Conservation (phyloP, 2,329 filamentous ascomycete genomes). For the Boeremia lycopersici region DNA sequence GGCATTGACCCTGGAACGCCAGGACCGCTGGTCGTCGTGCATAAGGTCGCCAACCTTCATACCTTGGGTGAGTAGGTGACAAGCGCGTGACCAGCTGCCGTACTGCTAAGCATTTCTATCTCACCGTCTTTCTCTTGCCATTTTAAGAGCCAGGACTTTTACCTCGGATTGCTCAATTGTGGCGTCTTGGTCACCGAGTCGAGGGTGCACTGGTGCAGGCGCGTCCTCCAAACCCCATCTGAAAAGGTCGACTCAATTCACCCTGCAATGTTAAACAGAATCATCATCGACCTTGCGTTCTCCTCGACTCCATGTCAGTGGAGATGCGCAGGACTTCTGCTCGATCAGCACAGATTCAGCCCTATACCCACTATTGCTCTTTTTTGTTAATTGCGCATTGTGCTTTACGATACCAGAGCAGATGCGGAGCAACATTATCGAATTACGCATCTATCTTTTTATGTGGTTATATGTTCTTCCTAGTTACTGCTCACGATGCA, state of each 20-base stretch:
- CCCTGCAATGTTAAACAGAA: too few relatives aligned
- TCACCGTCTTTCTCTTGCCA: conserved; percentile 1
- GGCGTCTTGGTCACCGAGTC: background rate
- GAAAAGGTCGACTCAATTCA: too few relatives aligned
- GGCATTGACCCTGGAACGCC: conserved; percentile 4
- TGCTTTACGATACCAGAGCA: background rate
- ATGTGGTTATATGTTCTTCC: background rate
- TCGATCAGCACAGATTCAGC: too few relatives aligned
- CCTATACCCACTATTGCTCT: too few relatives aligned
- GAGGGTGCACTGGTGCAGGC: background rate
- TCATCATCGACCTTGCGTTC: too few relatives aligned
- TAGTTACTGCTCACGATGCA: background rate
- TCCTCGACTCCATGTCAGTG: too few relatives aligned
- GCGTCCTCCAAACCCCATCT: background rate
- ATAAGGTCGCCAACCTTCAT: conserved; percentile 10
- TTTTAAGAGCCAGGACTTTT: background rate
- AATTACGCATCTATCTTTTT: background rate
- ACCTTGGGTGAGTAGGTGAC: conserved; percentile 7
- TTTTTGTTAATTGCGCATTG: background rate
- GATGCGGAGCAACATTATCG: background rate
- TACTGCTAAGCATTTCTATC: background rate
- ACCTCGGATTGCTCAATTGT: background rate
- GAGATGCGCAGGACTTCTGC: too few relatives aligned
- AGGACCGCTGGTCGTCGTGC: conserved; percentile 5
- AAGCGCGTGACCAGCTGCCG: conserved; percentile 8